These are phyloP conservation scores for Zygosaccharomyces bailii DNA, from an alignment of 805 yeast genomes.

Conservation along the genomic window DNA sequence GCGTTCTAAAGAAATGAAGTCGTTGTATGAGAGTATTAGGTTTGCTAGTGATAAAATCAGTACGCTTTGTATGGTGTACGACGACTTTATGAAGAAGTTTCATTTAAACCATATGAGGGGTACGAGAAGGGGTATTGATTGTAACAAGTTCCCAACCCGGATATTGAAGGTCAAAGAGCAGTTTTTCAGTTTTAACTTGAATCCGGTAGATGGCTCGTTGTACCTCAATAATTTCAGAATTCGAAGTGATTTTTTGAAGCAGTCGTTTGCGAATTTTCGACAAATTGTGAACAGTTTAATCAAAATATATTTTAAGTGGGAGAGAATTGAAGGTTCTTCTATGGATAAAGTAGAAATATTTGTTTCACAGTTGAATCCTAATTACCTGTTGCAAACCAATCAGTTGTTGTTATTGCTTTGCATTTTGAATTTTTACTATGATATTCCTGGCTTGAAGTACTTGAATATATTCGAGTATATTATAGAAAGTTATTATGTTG, in stretches of 20 bases:
- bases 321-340: conserved; percentile 6
- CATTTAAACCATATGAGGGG: background rate
- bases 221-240: conserved; percentile 20
- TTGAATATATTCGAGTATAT: conserved; percentile 16
- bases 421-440: conserved; percentile 25
- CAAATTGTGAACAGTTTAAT: conserved; percentile 11
- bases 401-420: conserved; percentile 19
- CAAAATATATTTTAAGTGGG: conserved; percentile 17
- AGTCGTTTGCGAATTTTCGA: conserved; percentile 13
- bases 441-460: conserved; percentile 22
- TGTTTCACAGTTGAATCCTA: conserved; percentile 10
- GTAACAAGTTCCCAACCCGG: conserved; percentile 9
- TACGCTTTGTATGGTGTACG: conserved; percentile 10
- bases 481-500: conserved; percentile 15
- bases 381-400: conserved; percentile 14
- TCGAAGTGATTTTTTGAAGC: conserved; percentile 8
- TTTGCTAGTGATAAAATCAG: conserved; percentile 13
- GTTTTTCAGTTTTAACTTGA: conserved; percentile 13
- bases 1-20: conserved; percentile 41
- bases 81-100: conserved; percentile 7
- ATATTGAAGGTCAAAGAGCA: conserved; percentile 14
- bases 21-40: conserved; percentile 34
- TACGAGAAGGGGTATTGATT: background rate
- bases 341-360: conserved; percentile 11
- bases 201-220: conserved; percentile 12